Conservation (phyloP, 2,329 filamentous ascomycete species). For the Gremmenia infestans region DNA sequence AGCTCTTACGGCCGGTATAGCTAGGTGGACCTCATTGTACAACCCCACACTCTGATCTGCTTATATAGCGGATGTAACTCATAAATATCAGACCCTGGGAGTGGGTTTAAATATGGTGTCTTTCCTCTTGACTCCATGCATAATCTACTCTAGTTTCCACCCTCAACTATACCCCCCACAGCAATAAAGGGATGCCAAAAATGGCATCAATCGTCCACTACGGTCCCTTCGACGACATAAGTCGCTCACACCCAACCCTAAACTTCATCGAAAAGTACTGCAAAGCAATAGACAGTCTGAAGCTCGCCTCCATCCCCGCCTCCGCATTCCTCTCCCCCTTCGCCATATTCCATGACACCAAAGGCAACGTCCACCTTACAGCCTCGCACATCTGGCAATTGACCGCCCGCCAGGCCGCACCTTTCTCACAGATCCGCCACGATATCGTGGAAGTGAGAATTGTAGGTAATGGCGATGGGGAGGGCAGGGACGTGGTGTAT, state of each 20-base stretch:
- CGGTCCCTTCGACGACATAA: constrained; percentile 92
- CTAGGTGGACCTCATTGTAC: no score
- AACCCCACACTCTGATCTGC: no score
- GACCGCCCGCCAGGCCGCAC: constrained; percentile 2
- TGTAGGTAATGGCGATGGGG: constrained; percentile 1
- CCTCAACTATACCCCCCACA: background rate
- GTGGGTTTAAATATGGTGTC: no score
- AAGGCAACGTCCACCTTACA: constrained; percentile 11
- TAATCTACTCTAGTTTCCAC: background rate
- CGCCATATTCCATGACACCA: constrained; percentile 12
- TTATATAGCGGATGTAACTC: no score
- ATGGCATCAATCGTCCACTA: constrained; percentile 10
- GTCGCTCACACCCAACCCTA: constrained; percentile 67
- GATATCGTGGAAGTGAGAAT: constrained; percentile 9
- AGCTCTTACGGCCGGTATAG: no score
- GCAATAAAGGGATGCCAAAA: background rate
- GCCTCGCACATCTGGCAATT: constrained; percentile 10
- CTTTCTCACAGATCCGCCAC: constrained; percentile 8
- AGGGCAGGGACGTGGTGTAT: constrained; percentile 8
- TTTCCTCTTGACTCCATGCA: no score
- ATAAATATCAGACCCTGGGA: no score
- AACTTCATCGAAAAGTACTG: constrained; percentile 14
- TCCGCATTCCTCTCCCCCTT: constrained; percentile 6
- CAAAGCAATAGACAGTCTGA: constrained; percentile 1
- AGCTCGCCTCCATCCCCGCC: background rate